Conservation (phyloP, 2,329 filamentous ascomycete species). For the Verticillium albo-atrum region DNA sequence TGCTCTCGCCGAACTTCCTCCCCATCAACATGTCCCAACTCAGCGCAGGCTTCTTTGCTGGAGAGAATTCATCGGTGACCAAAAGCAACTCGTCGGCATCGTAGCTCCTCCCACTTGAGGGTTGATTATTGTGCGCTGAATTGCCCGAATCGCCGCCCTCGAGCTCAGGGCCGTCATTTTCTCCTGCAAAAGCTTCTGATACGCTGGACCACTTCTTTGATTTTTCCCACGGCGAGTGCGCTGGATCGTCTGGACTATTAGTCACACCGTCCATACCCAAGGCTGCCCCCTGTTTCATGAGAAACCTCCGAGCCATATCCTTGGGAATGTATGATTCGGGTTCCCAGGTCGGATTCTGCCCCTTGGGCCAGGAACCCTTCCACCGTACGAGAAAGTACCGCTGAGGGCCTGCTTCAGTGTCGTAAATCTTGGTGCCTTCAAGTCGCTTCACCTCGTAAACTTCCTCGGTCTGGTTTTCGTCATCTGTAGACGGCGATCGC, state of each 20-base stretch:
- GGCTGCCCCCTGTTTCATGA: slow-evolving; percentile 22
- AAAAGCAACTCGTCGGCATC: slow-evolving; percentile 16
- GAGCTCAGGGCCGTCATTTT: slow-evolving; percentile 15
- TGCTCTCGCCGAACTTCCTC: background rate
- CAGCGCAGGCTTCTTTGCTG: slow-evolving; percentile 4
- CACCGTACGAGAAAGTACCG: slow-evolving; percentile 50
- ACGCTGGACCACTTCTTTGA: slow-evolving; percentile 26
- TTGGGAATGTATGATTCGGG: slow-evolving; percentile 45
- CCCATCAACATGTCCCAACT: slow-evolving; percentile 5
- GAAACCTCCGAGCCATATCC: slow-evolving; percentile 35
- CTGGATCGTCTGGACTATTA: background rate
- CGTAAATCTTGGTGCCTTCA: slow-evolving; percentile 33
- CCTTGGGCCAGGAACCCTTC: slow-evolving; percentile 52
- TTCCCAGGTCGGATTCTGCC: slow-evolving; percentile 56
- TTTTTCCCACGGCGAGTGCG: slow-evolving; percentile 6
- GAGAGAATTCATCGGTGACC: slow-evolving; percentile 19
- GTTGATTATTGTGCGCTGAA: slow-evolving; percentile 18
- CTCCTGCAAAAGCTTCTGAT: slow-evolving; percentile 24
- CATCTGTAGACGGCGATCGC: background rate
- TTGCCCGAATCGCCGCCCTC: slow-evolving; percentile 20
- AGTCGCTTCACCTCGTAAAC: slow-evolving; percentile 40
- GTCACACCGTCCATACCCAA: slow-evolving; percentile 11
- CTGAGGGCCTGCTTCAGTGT: slow-evolving; percentile 28
- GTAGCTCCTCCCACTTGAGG: background rate
- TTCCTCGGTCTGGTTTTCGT: slow-evolving; percentile 17